Conservation (phyloP, 805 yeast genomes). For the Naumovozyma dairenensis region DNA sequence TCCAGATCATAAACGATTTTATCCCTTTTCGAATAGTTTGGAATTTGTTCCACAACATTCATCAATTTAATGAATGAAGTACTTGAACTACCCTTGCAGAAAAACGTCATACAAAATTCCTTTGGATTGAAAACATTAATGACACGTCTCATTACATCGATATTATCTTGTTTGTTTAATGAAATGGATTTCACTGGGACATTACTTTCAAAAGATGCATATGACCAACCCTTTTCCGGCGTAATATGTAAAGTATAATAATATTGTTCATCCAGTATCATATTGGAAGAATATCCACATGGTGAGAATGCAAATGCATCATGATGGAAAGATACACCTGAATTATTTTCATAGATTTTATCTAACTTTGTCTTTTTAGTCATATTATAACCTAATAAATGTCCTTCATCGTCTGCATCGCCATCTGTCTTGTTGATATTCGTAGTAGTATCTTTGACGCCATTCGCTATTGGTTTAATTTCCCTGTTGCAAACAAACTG, state of each 20-base stretch:
- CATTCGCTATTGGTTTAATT: slow-evolving; percentile 3
- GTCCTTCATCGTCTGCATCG: slow-evolving; percentile 46
- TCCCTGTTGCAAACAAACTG: slow-evolving; percentile 48
- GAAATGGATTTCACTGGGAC: slow-evolving; percentile 40
- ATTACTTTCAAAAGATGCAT: slow-evolving; percentile 92
- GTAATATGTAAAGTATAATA: slow-evolving; percentile 88
- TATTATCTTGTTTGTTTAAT: slow-evolving; percentile 33
- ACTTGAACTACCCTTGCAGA: slow-evolving; percentile 21
- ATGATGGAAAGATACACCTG: slow-evolving; percentile 34
- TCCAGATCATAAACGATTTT: slow-evolving; percentile 64
- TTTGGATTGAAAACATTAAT: slow-evolving; percentile 63
- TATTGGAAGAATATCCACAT: slow-evolving; percentile 90
- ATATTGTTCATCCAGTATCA: slow-evolving; percentile 51
- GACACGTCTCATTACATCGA: slow-evolving; percentile 50
- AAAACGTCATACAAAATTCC: slow-evolving; percentile 56
- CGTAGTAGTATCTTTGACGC: slow-evolving; percentile 1
- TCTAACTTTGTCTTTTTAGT: slow-evolving; percentile 56
- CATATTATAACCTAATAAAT: slow-evolving; percentile 60
- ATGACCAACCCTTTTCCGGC: slow-evolving; percentile 89
- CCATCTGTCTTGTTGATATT: slow-evolving; percentile 4
- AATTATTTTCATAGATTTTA: slow-evolving; percentile 38
- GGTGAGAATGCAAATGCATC: slow-evolving; percentile 91
- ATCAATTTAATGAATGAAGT: slow-evolving; percentile 31
- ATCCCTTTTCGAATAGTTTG: slow-evolving; percentile 49
- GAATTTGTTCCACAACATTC: slow-evolving; percentile 24